These are phyloP conservation scores for Globisporangium parvum DNA, from an alignment of 352 stramenopile species.

Conservation along the genomic window DNA sequence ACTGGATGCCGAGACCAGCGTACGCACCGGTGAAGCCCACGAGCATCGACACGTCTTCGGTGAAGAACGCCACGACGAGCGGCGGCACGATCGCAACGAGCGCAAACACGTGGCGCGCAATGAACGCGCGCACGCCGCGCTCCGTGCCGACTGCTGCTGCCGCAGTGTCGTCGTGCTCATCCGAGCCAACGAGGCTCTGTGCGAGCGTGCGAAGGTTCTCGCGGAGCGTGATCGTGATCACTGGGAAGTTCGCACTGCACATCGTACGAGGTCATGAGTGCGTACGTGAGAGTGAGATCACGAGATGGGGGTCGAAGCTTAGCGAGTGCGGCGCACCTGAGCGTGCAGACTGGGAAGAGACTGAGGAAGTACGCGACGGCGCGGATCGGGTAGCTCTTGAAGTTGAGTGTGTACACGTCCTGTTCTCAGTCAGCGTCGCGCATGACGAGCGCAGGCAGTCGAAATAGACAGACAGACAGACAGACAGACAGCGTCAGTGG, in stretches of 20 bases:
- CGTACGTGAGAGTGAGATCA: constrained; percentile 6
- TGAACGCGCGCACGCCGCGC: constrained; percentile 26
- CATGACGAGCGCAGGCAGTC: constrained; percentile 1
- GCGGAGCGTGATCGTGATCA: constrained; percentile 84
- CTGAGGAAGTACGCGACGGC: constrained; percentile 84
- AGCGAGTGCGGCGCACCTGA: constrained; percentile 39
- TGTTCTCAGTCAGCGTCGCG: constrained; percentile 13
- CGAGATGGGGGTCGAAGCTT: neutral
- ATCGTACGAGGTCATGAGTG: neutral
- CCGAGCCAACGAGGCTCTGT: constrained; percentile 29
- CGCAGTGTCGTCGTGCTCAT: constrained; percentile 10
- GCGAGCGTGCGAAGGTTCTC: constrained; percentile 78
- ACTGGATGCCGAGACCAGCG: constrained; percentile 83
- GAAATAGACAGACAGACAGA: neutral
- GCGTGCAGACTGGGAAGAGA: constrained; percentile 82
- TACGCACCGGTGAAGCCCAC: constrained; percentile 84
- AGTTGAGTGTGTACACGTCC: constrained; percentile 89
- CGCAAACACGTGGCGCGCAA: constrained; percentile 58
- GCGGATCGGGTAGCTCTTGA: constrained; percentile 73
- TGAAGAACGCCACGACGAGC: constrained; percentile 81
- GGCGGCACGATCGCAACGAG: constrained; percentile 69
- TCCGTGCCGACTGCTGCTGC: constrained; percentile 15
- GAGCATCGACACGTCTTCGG: constrained; percentile 85
- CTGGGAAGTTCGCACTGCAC: constrained; percentile 69
- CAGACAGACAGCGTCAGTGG: neutral